Evolutionary conservation across 768 basidiomycete species (phyloP), one percentile per base, ranked within the genome.

Genomic region (Chalciporus sphaerocephalus): DNA sequence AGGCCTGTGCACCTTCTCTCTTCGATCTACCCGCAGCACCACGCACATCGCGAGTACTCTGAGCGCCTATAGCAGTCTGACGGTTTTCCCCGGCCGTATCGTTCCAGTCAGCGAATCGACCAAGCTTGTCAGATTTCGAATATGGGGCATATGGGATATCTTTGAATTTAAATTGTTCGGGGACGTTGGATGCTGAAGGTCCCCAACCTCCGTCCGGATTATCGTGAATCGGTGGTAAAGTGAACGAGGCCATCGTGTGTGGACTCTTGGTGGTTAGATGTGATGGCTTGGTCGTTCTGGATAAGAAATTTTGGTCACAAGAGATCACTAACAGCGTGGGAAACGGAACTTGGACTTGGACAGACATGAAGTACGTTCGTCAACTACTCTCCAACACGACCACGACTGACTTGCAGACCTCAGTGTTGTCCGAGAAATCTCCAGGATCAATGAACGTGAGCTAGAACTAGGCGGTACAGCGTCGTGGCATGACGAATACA

Each of bases 71-170:
- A 46, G 75, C 67, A 28, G 74, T 56, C 60, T 83, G 81, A 38
- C 84, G 80, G 51, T 68, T 74, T 59, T 87, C 85, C 41, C 76
- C 61, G 23, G 83, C 76, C 20, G 81, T 68, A 42, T 92, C 89
- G 67, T 92, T 91, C 94, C 95, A 99, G 73, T 99, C 95, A 38
- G 95, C 95, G 61, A 99, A 89, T 42, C 95, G 85, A 42, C 92
- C 92, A 45, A 99, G 84, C 68, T 97, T 97, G 76, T 99, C 96
- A 28, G 91, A 85, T 81, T 99, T 99, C 70, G 92, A 92, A 77
- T 91, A 98, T 5, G 94, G 94, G 1, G 95, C 94, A 62, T 98
- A 99, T 37, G 96, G 96, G 49, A 98, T 96, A 58, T 97, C 96
- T 68, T 91, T 92, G 79, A 96, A 96, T 70, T 94, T 93, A 72